Evolutionary conservation across 2,329 filamentous ascomycete species (phyloP).

Genomic region (Trichoderma sp.): DNA sequence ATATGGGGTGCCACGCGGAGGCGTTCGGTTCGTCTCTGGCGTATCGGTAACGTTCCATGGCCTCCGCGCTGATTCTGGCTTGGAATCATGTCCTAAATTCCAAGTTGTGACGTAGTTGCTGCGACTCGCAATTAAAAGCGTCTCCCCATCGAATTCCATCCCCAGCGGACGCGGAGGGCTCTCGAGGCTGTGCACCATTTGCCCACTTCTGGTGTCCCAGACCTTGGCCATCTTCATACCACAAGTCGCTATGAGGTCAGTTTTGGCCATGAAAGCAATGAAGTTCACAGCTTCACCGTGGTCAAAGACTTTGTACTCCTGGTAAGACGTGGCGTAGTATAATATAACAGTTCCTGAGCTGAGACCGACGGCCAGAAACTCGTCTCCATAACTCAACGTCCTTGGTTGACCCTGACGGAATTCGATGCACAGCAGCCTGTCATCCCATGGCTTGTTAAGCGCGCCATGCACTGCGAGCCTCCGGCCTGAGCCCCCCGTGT

Average conservation of each 20-base stretch:
- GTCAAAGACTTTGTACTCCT: slow-evolving; percentile 33
- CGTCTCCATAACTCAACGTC: slow-evolving; percentile 33
- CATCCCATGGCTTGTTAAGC: slow-evolving; percentile 35
- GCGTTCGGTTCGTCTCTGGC: not conserved
- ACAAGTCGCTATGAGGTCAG: slow-evolving; percentile 36
- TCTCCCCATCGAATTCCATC: slow-evolving; percentile 23
- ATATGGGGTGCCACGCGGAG: slow-evolving; percentile 28
- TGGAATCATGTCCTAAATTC: not conserved
- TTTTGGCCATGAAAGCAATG: slow-evolving; percentile 23
- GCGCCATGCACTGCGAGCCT: slow-evolving; percentile 32
- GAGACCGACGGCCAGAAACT: slow-evolving; percentile 35
- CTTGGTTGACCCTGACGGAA: slow-evolving; percentile 32
- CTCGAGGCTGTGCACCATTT: slow-evolving; percentile 32
- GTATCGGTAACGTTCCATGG: too few relatives aligned
- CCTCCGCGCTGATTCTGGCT: too few relatives aligned
- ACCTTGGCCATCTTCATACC: slow-evolving; percentile 34
- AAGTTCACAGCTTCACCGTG: slow-evolving; percentile 37
- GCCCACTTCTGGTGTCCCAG: slow-evolving; percentile 37
- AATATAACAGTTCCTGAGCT: slow-evolving; percentile 30
- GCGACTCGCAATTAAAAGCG: slow-evolving; percentile 28
- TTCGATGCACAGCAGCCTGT: slow-evolving; percentile 36
- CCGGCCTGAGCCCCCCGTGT: slow-evolving; percentile 18
- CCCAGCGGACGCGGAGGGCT: not conserved
- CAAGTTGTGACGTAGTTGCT: not conserved
- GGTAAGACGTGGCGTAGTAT: slow-evolving; percentile 33